Percentiles rank a stretch among this genome's conserved stretches.
Evolutionary conservation across 2,329 filamentous ascomycete genomes (phyloP).

Genomic region (Chrysoporthe deuterocubensis): DNA sequence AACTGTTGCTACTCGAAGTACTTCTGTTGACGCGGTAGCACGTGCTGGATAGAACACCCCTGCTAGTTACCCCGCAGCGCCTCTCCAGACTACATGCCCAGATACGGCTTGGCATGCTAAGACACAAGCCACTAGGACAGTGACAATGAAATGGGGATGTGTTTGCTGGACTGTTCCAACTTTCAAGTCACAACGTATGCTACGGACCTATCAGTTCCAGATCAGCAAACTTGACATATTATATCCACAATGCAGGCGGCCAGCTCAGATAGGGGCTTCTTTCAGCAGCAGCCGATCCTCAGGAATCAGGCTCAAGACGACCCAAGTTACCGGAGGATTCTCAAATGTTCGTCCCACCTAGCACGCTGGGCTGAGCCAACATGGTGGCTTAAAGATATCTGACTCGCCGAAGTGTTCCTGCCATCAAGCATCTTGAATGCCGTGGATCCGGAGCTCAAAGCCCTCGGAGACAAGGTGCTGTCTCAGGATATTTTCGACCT

Average conservation of each 20-base stretch:
- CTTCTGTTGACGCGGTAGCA: conserved; percentile 7
- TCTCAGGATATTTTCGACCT: conserved; percentile 58
- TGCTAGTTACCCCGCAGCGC: neutral
- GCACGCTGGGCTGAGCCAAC: neutral
- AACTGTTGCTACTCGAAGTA: neutral
- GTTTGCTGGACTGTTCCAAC: neutral
- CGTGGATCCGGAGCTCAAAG: conserved; percentile 48
- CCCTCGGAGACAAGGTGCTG: conserved; percentile 57
- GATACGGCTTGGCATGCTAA: neutral
- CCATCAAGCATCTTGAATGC: conserved; percentile 44
- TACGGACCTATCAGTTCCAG: neutral
- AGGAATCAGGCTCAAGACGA: conserved; percentile 63
- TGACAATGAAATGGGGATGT: neutral
- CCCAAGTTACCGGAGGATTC: conserved; percentile 53
- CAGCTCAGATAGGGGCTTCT: conserved; percentile 56
- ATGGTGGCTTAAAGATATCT: neutral
- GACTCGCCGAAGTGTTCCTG: conserved; percentile 50
- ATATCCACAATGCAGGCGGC: conserved; percentile 46
- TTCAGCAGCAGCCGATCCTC: conserved; percentile 56
- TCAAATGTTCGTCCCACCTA: conserved; percentile 46
- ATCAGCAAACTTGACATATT: neutral
- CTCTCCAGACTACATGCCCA: neutral
- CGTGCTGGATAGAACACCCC: conserved; percentile 1
- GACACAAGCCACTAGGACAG: neutral
- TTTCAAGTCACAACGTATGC: neutral